Conservation (phyloP, 1,284 basidiomycete species). For the Trametes polyzona region DNA sequence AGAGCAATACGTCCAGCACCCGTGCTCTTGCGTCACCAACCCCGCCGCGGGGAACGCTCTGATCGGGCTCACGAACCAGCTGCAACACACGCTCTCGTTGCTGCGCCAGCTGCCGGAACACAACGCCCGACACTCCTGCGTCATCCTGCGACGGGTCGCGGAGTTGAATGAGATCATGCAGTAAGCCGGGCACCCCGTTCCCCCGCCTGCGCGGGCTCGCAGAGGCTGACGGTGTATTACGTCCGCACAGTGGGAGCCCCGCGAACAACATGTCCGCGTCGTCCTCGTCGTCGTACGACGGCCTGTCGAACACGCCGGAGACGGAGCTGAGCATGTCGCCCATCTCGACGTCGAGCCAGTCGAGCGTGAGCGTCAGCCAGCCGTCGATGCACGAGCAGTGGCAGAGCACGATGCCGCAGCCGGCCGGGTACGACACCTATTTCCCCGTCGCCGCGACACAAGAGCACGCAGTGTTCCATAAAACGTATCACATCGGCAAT, state of each 20-base stretch:
- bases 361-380: slow-evolving; percentile 40
- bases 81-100: slow-evolving; percentile 58
- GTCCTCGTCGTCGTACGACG: slow-evolving; percentile 46
- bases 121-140: slow-evolving; percentile 51
- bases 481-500: slow-evolving; percentile 35
- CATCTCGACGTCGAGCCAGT: slow-evolving; percentile 64
- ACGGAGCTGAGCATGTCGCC: slow-evolving; percentile 68
- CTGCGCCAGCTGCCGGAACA: slow-evolving; percentile 68
- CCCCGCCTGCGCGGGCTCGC: neutral
- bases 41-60: slow-evolving; percentile 61
- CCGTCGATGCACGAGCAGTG: slow-evolving; percentile 44
- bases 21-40: slow-evolving; percentile 67
- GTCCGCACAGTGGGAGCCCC: slow-evolving; percentile 46
- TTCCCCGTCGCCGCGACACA: slow-evolving; percentile 53
- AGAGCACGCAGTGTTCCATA: slow-evolving; percentile 34
- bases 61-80: slow-evolving; percentile 63
- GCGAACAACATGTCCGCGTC: slow-evolving; percentile 42
- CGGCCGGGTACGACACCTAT: slow-evolving; percentile 67
- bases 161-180: slow-evolving; percentile 69
- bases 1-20: slow-evolving; percentile 38
- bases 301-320: slow-evolving; percentile 57
- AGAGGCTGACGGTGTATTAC: slow-evolving; percentile 15
- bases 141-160: slow-evolving; percentile 59
- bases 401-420: slow-evolving; percentile 51
- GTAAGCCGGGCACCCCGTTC: slow-evolving; percentile 42